Evolutionary conservation across 2,329 filamentous ascomycete genomes (phyloP).

Genomic region (Herpotrichia juniperi): DNA sequence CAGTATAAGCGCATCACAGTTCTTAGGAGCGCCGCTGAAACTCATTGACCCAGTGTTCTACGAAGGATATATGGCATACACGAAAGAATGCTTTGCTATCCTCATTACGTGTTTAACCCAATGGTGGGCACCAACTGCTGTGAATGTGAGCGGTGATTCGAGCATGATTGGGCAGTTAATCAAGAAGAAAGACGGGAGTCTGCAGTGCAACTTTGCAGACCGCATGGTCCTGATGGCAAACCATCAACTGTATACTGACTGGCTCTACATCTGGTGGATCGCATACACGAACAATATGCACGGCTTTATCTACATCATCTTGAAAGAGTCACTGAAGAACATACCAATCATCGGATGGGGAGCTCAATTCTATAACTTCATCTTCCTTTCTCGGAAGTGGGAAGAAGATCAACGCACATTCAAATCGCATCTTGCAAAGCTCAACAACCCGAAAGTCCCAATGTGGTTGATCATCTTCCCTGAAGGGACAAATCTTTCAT

Average conservation of each 20-base stretch:
- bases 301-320: slow-evolving; percentile 86
- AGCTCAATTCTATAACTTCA: slow-evolving; percentile 87
- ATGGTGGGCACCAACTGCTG: slow-evolving; percentile 84
- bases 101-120: slow-evolving; percentile 80
- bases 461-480: slow-evolving; percentile 93
- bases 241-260: slow-evolving; percentile 91
- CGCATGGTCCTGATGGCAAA: slow-evolving; percentile 85
- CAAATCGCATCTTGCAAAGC: slow-evolving; percentile 72
- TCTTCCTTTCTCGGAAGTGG: slow-evolving; percentile 92
- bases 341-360: slow-evolving; percentile 81
- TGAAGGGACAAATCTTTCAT: slow-evolving; percentile 82
- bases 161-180: slow-evolving; percentile 78
- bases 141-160: slow-evolving; percentile 82
- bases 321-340: slow-evolving; percentile 84
- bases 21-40: slow-evolving; percentile 78
- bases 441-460: slow-evolving; percentile 73
- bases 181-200: slow-evolving; percentile 71
- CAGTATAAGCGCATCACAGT: slow-evolving; percentile 69
- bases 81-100: slow-evolving; percentile 82
- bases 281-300: slow-evolving; percentile 86
- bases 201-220: slow-evolving; percentile 81
- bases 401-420: slow-evolving; percentile 77
- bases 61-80: slow-evolving; percentile 85
- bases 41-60: slow-evolving; percentile 77
- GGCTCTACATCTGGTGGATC: slow-evolving; percentile 93